These are phyloP conservation scores for Coemansia sp. DNA, from an alignment of 371 early-diverging fungal species.

Conservation along the genomic window DNA sequence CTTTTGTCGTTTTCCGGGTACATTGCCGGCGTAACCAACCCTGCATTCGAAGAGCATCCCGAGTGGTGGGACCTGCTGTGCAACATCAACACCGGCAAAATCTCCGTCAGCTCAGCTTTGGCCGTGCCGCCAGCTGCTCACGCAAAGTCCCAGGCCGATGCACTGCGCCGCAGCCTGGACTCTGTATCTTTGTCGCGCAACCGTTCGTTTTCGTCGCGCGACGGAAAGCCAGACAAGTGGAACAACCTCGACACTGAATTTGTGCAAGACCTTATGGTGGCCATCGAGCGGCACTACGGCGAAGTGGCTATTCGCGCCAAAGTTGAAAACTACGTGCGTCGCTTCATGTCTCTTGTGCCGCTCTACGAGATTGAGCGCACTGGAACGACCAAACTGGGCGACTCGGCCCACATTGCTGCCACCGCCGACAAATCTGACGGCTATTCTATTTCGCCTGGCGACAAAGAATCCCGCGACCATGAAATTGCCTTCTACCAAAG, in stretches of 20 bases:
- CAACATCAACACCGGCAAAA: constrained; percentile 88
- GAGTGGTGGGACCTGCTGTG: constrained; percentile 95
- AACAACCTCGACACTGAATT: constrained; percentile 51
- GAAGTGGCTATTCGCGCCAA: constrained; percentile 85
- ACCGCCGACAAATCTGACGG: constrained; percentile 55
- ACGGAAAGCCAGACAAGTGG: constrained; percentile 51
- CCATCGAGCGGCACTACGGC: constrained; percentile 80
- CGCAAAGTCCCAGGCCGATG: constrained; percentile 31
- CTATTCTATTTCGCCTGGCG: constrained; percentile 68
- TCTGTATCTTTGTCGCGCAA: constrained; percentile 45
- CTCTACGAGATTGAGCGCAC: constrained; percentile 73
- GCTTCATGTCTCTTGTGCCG: constrained; percentile 78
- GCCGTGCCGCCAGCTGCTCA: constrained; percentile 31
- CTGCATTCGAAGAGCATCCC: constrained; percentile 86
- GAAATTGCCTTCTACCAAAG: constrained; percentile 68
- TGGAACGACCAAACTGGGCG: constrained; percentile 56
- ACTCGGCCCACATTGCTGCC: constrained; percentile 19
- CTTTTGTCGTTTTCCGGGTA: constrained; percentile 81
- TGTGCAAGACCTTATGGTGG: constrained; percentile 60
- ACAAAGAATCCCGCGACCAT: constrained; percentile 60
- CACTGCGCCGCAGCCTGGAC: constrained; percentile 47
- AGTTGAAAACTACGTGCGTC: constrained; percentile 80
- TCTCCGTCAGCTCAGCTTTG: constrained; percentile 81
- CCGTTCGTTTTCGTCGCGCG: constrained; percentile 46
- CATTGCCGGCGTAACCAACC: constrained; percentile 96